Conservation (phyloP, 169 alveolate species). For the Cryptosporidium bovis region DNA sequence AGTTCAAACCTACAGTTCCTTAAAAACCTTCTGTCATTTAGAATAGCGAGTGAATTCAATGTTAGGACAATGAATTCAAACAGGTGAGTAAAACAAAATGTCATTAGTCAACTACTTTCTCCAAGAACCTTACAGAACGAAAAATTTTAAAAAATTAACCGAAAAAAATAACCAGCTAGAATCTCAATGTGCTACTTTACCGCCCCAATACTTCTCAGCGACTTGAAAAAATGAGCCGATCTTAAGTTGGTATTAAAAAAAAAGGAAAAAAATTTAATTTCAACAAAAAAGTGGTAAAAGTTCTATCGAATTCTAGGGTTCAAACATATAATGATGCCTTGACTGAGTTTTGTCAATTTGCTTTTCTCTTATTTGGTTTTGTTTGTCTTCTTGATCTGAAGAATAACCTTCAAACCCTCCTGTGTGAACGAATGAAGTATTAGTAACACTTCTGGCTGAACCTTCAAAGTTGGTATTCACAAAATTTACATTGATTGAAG, state of each 20-base stretch:
- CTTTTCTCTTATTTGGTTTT: background rate
- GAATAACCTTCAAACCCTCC: background rate
- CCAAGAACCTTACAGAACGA: no score
- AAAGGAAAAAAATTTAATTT: background rate
- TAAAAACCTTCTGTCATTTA: constrained; percentile 65
- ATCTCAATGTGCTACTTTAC: background rate
- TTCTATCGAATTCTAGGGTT: constrained; percentile 19
- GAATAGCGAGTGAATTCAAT: constrained; percentile 59
- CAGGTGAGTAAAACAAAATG: constrained; percentile 61
- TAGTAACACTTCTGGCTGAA: constrained; percentile 13
- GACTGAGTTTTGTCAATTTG: background rate
- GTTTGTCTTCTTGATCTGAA: constrained; percentile 6
- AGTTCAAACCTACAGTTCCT: constrained; percentile 45
- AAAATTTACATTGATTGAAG: constrained; percentile 9
- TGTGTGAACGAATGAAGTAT: background rate
- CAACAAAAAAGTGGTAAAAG: background rate
- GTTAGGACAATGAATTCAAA: constrained; percentile 61
- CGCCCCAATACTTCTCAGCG: background rate
- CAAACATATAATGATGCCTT: constrained; percentile 56
- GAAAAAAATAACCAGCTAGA: background rate
- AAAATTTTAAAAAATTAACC: background rate
- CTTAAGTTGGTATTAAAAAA: background rate
- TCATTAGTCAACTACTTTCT: background rate
- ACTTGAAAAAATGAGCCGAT: background rate
- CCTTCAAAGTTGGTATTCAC: constrained; percentile 8